These are phyloP conservation scores for Exophiala sideris DNA, from an alignment of 2,329 filamentous ascomycete genomes.

Conservation along the genomic window DNA sequence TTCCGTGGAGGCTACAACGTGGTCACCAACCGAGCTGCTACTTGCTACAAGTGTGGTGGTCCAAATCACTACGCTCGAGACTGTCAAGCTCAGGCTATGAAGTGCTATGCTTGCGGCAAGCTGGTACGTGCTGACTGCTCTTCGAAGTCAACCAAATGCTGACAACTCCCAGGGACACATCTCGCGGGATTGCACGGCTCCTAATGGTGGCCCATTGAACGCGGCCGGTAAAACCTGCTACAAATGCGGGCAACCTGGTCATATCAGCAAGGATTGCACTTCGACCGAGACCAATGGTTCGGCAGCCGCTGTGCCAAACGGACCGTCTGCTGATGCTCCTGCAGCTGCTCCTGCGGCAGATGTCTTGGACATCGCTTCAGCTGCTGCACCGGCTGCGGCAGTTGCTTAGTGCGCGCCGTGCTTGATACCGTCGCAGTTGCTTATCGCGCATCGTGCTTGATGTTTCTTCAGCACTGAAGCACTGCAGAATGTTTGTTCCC, in stretches of 20 bases:
- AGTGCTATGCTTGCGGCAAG: conserved; percentile 96
- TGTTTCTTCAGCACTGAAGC: background rate
- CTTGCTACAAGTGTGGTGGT: conserved; percentile 69
- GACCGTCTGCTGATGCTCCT: conserved; percentile 21
- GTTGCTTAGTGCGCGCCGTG: conserved; percentile 16
- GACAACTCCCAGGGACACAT: conserved; percentile 64
- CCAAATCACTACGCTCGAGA: conserved; percentile 98
- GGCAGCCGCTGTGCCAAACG: conserved; percentile 16
- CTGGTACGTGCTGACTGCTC: conserved; percentile 46
- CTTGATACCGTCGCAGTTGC: background rate
- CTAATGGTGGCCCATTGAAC: conserved; percentile 92
- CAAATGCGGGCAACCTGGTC: conserved; percentile 89
- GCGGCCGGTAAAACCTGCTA: conserved; percentile 98
- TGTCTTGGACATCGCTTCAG: conserved; percentile 17
- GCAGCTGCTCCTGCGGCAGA: conserved; percentile 21
- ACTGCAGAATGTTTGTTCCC: background rate
- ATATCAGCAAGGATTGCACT: conserved; percentile 94
- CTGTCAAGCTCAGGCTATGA: conserved; percentile 97
- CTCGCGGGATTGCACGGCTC: conserved; percentile 90
- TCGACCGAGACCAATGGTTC: conserved; percentile 59
- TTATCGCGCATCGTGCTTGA: background rate
- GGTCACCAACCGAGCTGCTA: conserved; percentile 51
- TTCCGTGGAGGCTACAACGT: conserved; percentile 70
- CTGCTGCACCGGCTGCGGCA: conserved; percentile 19
- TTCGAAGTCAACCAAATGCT: background rate